A percentile compares a stretch with the other conserved stretches of the same genome.
These are phyloP conservation scores for Nitzschia palea DNA, from an alignment of 108 stramenopile genomes.

Conservation along the genomic window DNA sequence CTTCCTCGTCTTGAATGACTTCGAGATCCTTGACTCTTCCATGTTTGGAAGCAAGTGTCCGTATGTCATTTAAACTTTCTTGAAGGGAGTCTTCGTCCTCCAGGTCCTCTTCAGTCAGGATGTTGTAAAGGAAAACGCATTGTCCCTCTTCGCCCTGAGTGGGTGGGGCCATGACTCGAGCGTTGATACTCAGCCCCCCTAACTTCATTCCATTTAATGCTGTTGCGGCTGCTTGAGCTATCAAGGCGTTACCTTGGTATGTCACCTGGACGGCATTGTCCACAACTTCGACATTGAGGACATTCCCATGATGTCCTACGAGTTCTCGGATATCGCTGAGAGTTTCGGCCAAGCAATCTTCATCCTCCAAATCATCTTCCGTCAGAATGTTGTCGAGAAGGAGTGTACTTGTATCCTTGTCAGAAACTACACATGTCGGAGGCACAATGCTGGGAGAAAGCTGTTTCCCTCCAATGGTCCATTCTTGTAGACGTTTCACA, in stretches of 20 bases:
- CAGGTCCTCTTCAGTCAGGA: conserved; percentile 69
- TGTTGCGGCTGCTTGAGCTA: conserved; percentile 37
- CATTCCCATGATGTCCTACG: conserved; percentile 25
- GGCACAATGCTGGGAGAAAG: not conserved
- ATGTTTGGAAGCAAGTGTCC: conserved; percentile 43
- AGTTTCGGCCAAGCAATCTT: conserved; percentile 74
- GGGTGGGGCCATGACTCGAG: not conserved
- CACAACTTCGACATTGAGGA: conserved; percentile 13
- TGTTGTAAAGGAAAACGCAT: conserved; percentile 50
- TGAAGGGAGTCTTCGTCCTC: conserved; percentile 76
- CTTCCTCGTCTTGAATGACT: not conserved
- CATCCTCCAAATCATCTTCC: conserved; percentile 81
- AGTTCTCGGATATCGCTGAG: conserved; percentile 64
- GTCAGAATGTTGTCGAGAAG: conserved; percentile 64
- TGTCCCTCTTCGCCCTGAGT: not conserved
- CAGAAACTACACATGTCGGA: not conserved
- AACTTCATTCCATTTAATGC: conserved; percentile 56
- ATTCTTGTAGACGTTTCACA: conserved; percentile 33
- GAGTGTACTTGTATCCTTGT: conserved; percentile 13
- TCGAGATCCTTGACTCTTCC: conserved; percentile 30
- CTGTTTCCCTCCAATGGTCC: not conserved
- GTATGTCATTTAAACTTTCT: conserved; percentile 67
- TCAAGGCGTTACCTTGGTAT: conserved; percentile 3
- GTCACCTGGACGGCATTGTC: conserved; percentile 24
- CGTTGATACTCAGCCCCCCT: conserved; percentile 44